These are phyloP conservation scores for Daedalea quercina DNA, from an alignment of 768 basidiomycete species.

Conservation along the genomic window DNA sequence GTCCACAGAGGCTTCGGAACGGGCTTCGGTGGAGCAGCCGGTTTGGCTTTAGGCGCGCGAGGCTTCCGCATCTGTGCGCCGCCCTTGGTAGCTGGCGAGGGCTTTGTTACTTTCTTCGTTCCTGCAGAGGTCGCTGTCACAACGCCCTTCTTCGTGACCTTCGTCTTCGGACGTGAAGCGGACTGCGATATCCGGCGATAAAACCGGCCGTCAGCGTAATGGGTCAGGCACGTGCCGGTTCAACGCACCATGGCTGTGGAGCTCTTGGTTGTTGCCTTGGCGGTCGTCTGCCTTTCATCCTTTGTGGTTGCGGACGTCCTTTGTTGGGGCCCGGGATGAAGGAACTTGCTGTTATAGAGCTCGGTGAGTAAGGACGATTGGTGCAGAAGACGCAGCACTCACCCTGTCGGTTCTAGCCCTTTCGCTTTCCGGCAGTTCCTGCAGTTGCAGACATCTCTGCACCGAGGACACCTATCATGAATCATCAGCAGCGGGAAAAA, in stretches of 20 bases:
- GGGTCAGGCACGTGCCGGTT: neutral
- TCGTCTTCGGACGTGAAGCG: neutral
- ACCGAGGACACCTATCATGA: conserved; percentile 56
- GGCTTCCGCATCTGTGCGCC: conserved; percentile 7
- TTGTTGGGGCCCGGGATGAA: too few species aligned
- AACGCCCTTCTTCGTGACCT: conserved; percentile 12
- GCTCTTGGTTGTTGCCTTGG: neutral
- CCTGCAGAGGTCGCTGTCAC: conserved; percentile 3
- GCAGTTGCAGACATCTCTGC: conserved; percentile 63
- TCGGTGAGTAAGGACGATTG: neutral
- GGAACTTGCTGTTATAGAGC: too few species aligned
- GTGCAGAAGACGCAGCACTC: conserved; percentile 13
- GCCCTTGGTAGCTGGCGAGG: neutral
- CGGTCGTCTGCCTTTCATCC: neutral
- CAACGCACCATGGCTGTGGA: neutral
- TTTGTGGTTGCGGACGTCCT: too few species aligned
- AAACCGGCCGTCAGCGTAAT: neutral
- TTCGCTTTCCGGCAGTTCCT: conserved; percentile 55
- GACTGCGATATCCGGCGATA: neutral
- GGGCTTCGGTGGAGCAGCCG: conserved; percentile 17
- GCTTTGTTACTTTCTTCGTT: neutral
- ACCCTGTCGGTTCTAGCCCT: conserved; percentile 59
- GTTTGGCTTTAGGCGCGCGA: conserved; percentile 13
- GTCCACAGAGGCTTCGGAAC: conserved; percentile 52
- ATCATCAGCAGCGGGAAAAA: neutral